Evolutionary conservation across 345 rosid species (phyloP).

Genomic region (Acer negundo): DNA sequence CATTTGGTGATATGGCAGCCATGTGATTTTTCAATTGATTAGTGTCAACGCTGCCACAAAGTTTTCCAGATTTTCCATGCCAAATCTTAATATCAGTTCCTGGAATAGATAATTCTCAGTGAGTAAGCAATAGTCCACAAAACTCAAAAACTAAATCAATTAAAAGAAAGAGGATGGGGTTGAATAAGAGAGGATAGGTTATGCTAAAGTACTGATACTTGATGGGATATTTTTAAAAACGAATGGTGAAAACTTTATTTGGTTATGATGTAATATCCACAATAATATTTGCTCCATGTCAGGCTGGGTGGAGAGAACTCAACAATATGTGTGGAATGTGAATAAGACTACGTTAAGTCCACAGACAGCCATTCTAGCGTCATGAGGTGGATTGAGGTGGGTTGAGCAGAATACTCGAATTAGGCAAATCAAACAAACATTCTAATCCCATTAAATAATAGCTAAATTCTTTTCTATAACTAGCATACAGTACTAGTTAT

Average conservation of each 20-base stretch:
- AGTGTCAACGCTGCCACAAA: slow-evolving; percentile 82
- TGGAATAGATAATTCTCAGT: slow-evolving; percentile 24
- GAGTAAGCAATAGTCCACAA: slow-evolving; percentile 9
- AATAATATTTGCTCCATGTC: background rate
- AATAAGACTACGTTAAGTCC: background rate
- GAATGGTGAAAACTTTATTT: background rate
- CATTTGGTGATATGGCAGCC: slow-evolving; percentile 94
- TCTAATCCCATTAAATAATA: background rate
- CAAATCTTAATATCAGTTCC: slow-evolving; percentile 95
- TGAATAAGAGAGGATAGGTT: background rate
- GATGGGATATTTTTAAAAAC: background rate
- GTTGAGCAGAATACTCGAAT: background rate
- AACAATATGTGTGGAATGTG: background rate
- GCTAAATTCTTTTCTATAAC: background rate
- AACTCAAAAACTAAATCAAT: background rate
- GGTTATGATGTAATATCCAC: background rate
- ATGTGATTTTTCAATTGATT: slow-evolving; percentile 92
- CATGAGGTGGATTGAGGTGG: slow-evolving; percentile 3
- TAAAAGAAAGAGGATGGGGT: background rate
- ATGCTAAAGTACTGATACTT: background rate
- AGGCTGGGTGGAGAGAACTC: background rate
- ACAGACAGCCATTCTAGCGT: background rate
- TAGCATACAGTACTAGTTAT: background rate
- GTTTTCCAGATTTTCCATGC: slow-evolving; percentile 92
- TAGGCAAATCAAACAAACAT: background rate